These are phyloP conservation scores for thale cress (Arabidopsis thaliana) DNA, from an alignment of 345 rosid species.

Conservation along the genomic window DNA sequence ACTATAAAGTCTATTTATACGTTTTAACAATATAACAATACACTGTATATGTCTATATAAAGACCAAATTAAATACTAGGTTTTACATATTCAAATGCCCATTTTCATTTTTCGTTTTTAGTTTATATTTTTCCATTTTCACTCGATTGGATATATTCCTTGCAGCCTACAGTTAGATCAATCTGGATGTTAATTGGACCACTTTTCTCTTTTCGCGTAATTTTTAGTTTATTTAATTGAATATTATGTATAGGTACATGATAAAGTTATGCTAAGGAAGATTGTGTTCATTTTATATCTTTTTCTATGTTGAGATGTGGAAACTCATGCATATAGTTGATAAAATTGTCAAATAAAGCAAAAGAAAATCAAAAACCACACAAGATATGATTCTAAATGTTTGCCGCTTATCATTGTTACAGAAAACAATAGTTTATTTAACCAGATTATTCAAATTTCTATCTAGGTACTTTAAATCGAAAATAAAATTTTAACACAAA, in stretches of 20 bases:
- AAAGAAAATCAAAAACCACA: constrained; percentile 4
- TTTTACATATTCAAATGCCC: constrained; percentile 9
- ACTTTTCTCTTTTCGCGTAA: constrained; percentile 34
- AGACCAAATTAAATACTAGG: constrained; percentile 41
- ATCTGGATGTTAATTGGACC: constrained; percentile 39
- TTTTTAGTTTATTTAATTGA: background rate
- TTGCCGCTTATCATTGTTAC: constrained; percentile 6
- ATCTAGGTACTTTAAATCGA: background rate
- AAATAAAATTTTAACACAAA: background rate
- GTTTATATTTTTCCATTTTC: background rate
- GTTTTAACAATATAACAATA: background rate
- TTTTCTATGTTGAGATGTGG: constrained; percentile 35
- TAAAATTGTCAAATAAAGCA: constrained; percentile 23
- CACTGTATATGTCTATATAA: background rate
- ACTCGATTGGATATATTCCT: constrained; percentile 34
- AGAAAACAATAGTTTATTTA: background rate
- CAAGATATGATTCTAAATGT: constrained; percentile 28
- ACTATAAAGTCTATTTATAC: background rate
- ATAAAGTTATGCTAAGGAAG: constrained; percentile 28
- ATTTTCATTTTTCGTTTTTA: background rate
- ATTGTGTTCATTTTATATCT: background rate
- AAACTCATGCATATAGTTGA: constrained; percentile 39
- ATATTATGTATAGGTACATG: background rate
- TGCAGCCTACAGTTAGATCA: constrained; percentile 36
- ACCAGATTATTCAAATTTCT: background rate